Conservation (phyloP, 2,329 filamentous ascomycete species). For the Teratosphaeria nubilosa region DNA sequence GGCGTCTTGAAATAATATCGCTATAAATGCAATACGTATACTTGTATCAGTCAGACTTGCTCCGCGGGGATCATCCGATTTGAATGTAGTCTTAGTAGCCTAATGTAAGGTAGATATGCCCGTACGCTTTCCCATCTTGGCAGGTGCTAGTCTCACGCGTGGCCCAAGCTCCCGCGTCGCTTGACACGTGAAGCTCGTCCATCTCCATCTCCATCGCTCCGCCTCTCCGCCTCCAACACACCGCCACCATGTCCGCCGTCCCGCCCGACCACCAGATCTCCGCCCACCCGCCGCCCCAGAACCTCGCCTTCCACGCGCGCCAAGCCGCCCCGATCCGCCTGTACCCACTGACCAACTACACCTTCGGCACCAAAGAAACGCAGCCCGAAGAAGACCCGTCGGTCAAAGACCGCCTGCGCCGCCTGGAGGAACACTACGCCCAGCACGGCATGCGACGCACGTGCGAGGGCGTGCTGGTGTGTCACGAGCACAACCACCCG, state of each 20-base stretch:
- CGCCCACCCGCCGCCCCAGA: conserved; percentile 12
- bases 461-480: conserved; percentile 92
- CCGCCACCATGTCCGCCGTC: conserved; percentile 19
- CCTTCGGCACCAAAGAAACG: conserved; percentile 95
- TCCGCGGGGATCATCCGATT: too few species aligned
- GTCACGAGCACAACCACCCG: conserved; percentile 97
- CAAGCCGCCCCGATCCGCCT: conserved; percentile 68
- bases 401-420: conserved; percentile 81
- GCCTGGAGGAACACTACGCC: conserved; percentile 90
- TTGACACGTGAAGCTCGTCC: not conserved
- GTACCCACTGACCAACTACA: conserved; percentile 86
- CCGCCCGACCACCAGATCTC: conserved; percentile 18
- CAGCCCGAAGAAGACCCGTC: conserved; percentile 97
- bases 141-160: not conserved
- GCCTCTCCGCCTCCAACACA: not conserved
- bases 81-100: too few species aligned
- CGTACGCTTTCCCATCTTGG: not conserved
- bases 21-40: too few species aligned
- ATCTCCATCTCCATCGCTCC: not conserved
- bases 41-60: too few species aligned
- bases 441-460: conserved; percentile 93
- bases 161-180: not conserved
- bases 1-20: too few species aligned
- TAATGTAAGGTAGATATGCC: too few species aligned
- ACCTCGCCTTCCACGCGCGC: conserved; percentile 68